Base-by-base conservation (phyloP, 179 eudicot genomes). In the Amaranthus tricolor region DNA sequence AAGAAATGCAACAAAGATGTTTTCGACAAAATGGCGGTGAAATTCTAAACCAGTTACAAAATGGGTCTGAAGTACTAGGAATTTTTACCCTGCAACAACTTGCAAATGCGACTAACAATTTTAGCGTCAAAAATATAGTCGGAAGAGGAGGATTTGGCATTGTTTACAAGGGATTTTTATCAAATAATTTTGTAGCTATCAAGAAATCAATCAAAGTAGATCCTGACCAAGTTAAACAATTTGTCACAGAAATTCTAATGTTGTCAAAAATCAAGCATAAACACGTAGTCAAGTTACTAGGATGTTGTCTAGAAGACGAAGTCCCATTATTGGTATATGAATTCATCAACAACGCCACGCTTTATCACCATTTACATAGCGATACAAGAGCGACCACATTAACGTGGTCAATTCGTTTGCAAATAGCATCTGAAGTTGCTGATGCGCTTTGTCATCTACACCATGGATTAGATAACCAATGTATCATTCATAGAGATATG, bases 321-420 rank as follows among this genome's bases (percentile, higher is more conserved):
- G 74, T 71, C 2, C 74, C 74, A 9, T 15, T 58, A 6, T 49
- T 71, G 21, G 74, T 71, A 8, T 71, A 71, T 17, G 74, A 71
- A 21, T 71, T 57, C 20, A 45, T 71, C n/a, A 58, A 49, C 13
- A 71, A 71, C 2, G 74, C 65, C 5, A 59, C 74, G 4, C 44
- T 71, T 5, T 44, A 56, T 17, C 65, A 56, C 10, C 65, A 71
- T 40, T 56, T 71, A 58, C 61, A 57, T 19, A 65, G 44, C 4
- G 54, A 40, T 12, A 49, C 20, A 7, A 71, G 57, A 43, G 74
- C 74, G 0, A 31, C 31, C 17, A 5, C 19, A 2, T 31, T 71
- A 7, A 43, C 74, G 16, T 71, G 74, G 74, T 16, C 43, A 9
- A 11, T 6, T 7, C 74, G 74, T 13, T 51, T 71, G 5, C 56